Evolutionary conservation across 192 early-diverging fungal species (phyloP), one percentile per base, ranked within the genome.

Genomic region (Radiomyces spectabilis): DNA sequence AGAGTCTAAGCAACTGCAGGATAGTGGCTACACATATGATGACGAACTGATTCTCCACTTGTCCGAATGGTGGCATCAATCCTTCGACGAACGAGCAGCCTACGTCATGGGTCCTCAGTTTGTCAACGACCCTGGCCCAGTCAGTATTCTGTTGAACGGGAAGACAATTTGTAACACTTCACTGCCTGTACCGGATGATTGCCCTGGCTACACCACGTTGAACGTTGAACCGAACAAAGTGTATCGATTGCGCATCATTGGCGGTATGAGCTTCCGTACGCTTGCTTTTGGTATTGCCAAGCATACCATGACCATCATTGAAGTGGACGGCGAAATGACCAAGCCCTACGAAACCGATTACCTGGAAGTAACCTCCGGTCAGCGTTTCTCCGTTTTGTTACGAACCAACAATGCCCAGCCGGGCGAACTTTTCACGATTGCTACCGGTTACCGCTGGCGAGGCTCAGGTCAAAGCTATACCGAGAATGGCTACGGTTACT

Each of bases 221-320:
- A 15, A 49, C n/a, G 53, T 73, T 4, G 35, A 57, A n/a, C 59
- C 16, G 15, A 40, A 47, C 25, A 71, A 48, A 12, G 51, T 44
- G 15, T 66, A 57, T 35, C 57, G 71, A 0, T 44, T 78, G 18
- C 40, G 76, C 2, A 16, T 78, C 13, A 65, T 78, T 30, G 68
- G 71, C 21, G 65, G 55, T 16, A 65, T 55, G 1, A 51, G 50
- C 9, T 53, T 78, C 32, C 69, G 65, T 3, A 59, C 60, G 0
- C 51, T 77, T 18, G 64, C 52, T 0, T 58, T 78, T 19, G 49
- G 41, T 21, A 72, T 78, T 33, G 65, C 61, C 13, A 56, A 55
- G 3, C 76, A 77, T 39, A 61, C 33, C 12, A 35, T 78, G 57
- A 63, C 75, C 3, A 61, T 78, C 2, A 66, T 78, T 26, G 76